Evolutionary conservation across 2,329 filamentous ascomycete species (phyloP), one percentile per base, ranked within the genome.

Genomic region (Fusarium brevicatenulatum): DNA sequence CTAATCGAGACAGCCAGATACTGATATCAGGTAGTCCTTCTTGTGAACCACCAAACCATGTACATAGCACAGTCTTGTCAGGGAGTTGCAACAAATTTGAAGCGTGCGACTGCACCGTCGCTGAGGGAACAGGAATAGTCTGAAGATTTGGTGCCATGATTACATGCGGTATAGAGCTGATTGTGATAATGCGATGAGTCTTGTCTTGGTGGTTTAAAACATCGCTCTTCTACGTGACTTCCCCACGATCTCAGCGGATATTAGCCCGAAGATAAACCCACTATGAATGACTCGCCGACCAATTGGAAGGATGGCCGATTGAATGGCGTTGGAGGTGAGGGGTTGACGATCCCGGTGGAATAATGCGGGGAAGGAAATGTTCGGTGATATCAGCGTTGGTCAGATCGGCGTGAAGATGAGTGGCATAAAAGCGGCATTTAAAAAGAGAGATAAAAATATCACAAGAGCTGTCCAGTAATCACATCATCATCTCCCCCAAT

Each of bases 11-110:
- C 0, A 84, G 71, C 65, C 84, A 84, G 53, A 85, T 84, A 60
- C 79, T 82, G 46, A 86, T 85, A 54, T 86, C 84, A 1, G 83
- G 80, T 7, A 81, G 80, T 1, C 84, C 84, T 72, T 86, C 84
- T 64, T 85, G 83, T 0, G 82, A 84, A 4, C 84, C 84, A 9
- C 84, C 84, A 37, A 86, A 85, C 83, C 83, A 86, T 19, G 77
- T 80, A 64, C 84, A 85, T 1, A 86, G 74, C 1, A 85, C 72
- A 7, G 82, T 82, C n/a, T 79, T 79, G 70, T 84, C 79, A 3
- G 80, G 80, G 0, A 86, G 78, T 34, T 81, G 77, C 15, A 85
- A 75, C 15, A 86, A 78, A 62, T 85, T 85, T 16, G 84, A 85
- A 15, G 84, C 84, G 44, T 86, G 84, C 5, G 80, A 84, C 68